A percentile compares a stretch with the other conserved stretches of the same genome.
phyloP scores from a whole-genome alignment of 257 asterid genomes.

The Coffea canephora region DNA sequence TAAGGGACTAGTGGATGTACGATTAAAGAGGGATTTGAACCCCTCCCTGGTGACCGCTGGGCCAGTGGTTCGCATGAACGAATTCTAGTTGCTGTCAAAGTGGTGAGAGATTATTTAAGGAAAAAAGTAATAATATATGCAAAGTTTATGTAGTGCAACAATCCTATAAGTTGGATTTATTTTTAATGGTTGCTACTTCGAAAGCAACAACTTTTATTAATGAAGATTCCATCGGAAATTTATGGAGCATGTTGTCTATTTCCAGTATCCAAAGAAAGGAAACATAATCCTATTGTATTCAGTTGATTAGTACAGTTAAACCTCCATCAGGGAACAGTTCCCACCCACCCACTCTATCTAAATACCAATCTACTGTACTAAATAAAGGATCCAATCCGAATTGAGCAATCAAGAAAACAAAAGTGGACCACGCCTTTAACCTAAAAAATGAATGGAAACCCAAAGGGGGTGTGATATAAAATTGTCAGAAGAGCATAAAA shows the following conservation, averaged over 20 bases:
- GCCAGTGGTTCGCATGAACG: neutral
- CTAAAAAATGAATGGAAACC: neutral
- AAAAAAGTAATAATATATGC: neutral
- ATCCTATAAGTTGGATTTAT: neutral
- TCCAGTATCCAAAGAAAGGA: neutral
- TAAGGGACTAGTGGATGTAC: too few species aligned
- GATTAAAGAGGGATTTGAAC: too few species aligned
- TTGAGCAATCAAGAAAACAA: neutral
- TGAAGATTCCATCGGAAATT: neutral
- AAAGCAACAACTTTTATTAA: neutral
- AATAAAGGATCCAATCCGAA: neutral
- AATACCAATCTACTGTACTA: too few species aligned
- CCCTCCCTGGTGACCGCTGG: too few species aligned
- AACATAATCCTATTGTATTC: neutral
- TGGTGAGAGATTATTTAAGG: neutral
- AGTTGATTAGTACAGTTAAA: neutral
- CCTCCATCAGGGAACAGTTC: neutral
- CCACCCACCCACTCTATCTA: neutral
- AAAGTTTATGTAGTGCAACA: neutral
- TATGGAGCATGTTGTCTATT: neutral
- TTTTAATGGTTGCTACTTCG: neutral
- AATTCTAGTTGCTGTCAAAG: neutral
- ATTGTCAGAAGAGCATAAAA: neutral
- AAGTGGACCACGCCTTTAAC: neutral
- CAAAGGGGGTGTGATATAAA: neutral